phyloP scores from a whole-genome alignment of 1,284 basidiomycete species.

The Boletus smithii region DNA sequence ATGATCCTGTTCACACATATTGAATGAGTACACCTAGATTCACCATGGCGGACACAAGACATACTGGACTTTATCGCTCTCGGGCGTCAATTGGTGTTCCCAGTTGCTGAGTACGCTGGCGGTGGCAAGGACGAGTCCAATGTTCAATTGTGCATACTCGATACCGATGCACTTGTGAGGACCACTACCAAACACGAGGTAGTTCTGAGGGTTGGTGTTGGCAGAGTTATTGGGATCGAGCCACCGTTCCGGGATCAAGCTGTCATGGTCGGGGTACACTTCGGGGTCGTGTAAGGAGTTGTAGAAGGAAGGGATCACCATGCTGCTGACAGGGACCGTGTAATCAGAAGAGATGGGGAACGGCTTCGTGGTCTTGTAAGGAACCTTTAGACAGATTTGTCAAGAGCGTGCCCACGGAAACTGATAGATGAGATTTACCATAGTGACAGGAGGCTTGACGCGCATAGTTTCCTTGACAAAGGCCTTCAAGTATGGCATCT shows the following conservation, averaged over 20 bases:
- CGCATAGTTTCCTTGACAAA: conserved; percentile 92
- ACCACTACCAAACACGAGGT: conserved; percentile 92
- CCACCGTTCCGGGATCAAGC: conserved; percentile 90
- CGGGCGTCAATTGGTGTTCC: conserved; percentile 81
- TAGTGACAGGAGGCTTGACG: conserved; percentile 87
- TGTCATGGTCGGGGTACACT: conserved; percentile 86
- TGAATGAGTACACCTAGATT: neutral
- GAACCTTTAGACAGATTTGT: conserved; percentile 55
- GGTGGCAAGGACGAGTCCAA: conserved; percentile 82
- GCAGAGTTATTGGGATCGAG: conserved; percentile 79
- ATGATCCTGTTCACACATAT: conserved; percentile 58
- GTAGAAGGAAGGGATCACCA: conserved; percentile 98
- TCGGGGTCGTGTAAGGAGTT: conserved; percentile 88
- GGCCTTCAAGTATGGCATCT: conserved; percentile 91
- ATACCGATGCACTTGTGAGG: conserved; percentile 93
- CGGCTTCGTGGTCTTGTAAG: conserved; percentile 85
- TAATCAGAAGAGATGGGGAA: conserved; percentile 92
- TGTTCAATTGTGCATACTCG: conserved; percentile 93
- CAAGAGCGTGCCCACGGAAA: conserved; percentile 3
- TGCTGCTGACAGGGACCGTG: conserved; percentile 86
- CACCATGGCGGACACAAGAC: conserved; percentile 33
- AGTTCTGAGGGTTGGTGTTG: conserved; percentile 89
- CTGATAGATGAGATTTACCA: conserved; percentile 55
- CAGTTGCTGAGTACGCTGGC: conserved; percentile 83
- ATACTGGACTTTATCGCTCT: conserved; percentile 81